phyloP scores from a whole-genome alignment of 2,329 filamentous ascomycete species.

The Herpomyces periplanetae region DNA sequence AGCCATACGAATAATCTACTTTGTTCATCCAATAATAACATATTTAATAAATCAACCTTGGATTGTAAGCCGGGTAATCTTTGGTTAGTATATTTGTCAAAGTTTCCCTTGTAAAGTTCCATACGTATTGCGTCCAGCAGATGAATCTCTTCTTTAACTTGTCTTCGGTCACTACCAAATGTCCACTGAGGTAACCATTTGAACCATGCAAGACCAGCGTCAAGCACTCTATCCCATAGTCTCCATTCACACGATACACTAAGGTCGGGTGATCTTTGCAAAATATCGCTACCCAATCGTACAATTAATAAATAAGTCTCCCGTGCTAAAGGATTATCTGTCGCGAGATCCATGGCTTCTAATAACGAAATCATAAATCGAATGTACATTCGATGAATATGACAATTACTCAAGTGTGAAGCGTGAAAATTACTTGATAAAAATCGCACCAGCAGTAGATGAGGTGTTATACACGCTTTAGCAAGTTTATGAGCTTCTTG shows the following conservation, averaged over 20 bases:
- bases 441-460: slow-evolving; percentile 51
- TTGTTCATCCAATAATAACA: slow-evolving; percentile 51
- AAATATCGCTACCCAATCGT: slow-evolving; percentile 35
- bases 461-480: slow-evolving; percentile 61
- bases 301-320: slow-evolving; percentile 72
- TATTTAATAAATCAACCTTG: slow-evolving; percentile 45
- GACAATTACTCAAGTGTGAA: slow-evolving; percentile 39
- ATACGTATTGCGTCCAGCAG: slow-evolving; percentile 32
- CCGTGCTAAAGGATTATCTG: slow-evolving; percentile 45
- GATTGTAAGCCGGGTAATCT: slow-evolving; percentile 23
- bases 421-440: slow-evolving; percentile 82
- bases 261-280: slow-evolving; percentile 24
- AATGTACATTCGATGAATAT: slow-evolving; percentile 42
- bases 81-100: slow-evolving; percentile 12
- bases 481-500: slow-evolving; percentile 38
- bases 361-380: slow-evolving; percentile 44
- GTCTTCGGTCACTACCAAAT: slow-evolving; percentile 66
- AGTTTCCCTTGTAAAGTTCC: slow-evolving; percentile 19
- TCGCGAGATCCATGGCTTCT: slow-evolving; percentile 25
- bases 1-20: slow-evolving; percentile 59
- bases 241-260: slow-evolving; percentile 30
- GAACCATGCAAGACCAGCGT: slow-evolving; percentile 66
- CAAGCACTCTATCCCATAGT: slow-evolving; percentile 56
- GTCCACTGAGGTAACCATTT: slow-evolving; percentile 36
- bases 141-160: slow-evolving; percentile 65